Evolutionary conservation across 495 filamentous ascomycete genomes (phyloP).

Genomic region (Podospora appendiculata): DNA sequence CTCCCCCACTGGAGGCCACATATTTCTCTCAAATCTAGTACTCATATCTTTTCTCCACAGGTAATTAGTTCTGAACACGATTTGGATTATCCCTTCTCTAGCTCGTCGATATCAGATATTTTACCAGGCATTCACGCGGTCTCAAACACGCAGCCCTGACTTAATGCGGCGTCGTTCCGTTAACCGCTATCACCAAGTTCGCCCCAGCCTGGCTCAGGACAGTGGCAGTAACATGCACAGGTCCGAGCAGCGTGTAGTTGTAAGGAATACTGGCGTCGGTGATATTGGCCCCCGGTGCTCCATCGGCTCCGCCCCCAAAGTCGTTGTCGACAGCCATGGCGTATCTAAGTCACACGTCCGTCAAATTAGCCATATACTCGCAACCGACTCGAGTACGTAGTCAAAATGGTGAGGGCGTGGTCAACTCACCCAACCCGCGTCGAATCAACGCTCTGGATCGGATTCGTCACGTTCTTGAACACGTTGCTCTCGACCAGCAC

Average conservation of each 20-base stretch:
- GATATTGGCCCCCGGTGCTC: slow-evolving; percentile 40
- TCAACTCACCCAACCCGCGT: slow-evolving; percentile 33
- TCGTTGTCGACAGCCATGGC: slow-evolving; percentile 46
- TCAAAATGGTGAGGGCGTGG: not conserved
- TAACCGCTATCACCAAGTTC: not conserved
- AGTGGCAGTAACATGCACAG: slow-evolving; percentile 29
- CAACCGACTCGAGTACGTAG: not conserved
- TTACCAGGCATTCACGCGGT: too few relatives aligned
- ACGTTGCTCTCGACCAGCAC: slow-evolving; percentile 53
- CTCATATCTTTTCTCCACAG: too few relatives aligned
- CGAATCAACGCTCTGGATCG: slow-evolving; percentile 50
- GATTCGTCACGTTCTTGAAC: slow-evolving; percentile 39
- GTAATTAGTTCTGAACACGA: too few relatives aligned
- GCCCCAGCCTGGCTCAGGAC: slow-evolving; percentile 47
- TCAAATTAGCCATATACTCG: not conserved
- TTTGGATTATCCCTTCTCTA: too few relatives aligned
- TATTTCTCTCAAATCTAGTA: too few relatives aligned
- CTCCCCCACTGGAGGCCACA: too few relatives aligned
- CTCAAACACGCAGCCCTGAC: too few relatives aligned
- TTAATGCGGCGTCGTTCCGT: too few relatives aligned
- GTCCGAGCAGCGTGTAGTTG: slow-evolving; percentile 38
- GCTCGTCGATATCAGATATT: too few relatives aligned
- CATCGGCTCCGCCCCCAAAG: slow-evolving; percentile 42
- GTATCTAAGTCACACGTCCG: slow-evolving; percentile 8
- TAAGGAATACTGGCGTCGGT: slow-evolving; percentile 39